Conservation (phyloP, 345 rosid species). For the Dipteronia sinensis region DNA sequence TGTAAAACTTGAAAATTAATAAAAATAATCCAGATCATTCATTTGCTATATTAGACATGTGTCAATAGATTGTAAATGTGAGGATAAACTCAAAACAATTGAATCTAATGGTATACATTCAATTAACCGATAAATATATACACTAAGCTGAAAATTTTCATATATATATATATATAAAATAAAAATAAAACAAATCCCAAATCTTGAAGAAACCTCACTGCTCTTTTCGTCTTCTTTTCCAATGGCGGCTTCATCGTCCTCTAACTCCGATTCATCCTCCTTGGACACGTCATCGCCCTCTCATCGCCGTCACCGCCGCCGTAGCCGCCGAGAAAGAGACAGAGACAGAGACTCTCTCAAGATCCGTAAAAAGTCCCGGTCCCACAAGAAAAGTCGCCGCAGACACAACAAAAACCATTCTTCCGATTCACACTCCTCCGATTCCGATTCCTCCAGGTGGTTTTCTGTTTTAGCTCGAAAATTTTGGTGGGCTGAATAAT, state of each 20-base stretch:
- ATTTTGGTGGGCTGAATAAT: background rate
- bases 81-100: no score
- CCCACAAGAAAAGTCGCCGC: constrained; percentile 64
- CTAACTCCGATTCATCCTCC: constrained; percentile 44
- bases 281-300: constrained; percentile 56
- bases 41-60: no score
- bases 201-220: background rate
- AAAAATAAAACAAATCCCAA: background rate
- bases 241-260: constrained; percentile 79
- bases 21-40: no score
- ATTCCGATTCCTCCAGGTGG: constrained; percentile 56
- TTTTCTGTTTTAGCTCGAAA: background rate
- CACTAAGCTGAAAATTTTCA: no score
- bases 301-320: constrained; percentile 54
- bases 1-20: no score
- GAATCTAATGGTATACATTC: no score
- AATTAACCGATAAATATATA: no score
- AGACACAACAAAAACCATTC: constrained; percentile 44
- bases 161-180: no score
- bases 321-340: constrained; percentile 40
- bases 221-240: background rate
- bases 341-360: constrained; percentile 62
- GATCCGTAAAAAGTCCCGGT: constrained; percentile 65
- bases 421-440: constrained; percentile 49
- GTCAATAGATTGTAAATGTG: no score